Base-by-base conservation (phyloP, 306 rosid species). In the Vigna radiata region DNA sequence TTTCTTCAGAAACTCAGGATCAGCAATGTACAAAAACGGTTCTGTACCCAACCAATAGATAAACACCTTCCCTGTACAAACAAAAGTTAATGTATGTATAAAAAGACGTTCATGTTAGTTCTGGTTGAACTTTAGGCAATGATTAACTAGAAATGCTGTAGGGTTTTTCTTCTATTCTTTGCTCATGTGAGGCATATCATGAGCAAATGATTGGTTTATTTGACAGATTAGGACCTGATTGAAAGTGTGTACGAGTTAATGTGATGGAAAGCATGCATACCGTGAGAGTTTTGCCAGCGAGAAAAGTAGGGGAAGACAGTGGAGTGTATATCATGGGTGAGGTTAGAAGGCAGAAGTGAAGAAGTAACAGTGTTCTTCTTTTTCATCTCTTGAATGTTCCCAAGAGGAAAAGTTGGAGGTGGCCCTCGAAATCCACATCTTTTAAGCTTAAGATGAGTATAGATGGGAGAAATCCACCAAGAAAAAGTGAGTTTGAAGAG, bases 21-120 rank as follows among this genome's bases (percentile, higher is more conserved):
- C 94, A 14, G 92, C 94, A 44, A 93, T 76, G 55, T 90, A 93
- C 50, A 93, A 44, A 75, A 93, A 93, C 6, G 97, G 97, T 81
- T 93, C 94, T 52, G 96, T 87, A 11, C 97, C 97, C 15, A 93
- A 76, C 97, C 96, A 93, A 55, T 93, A 93, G 14, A 93, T 61
- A 23, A 87, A 93, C 47, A 85, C 77, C 21, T 93, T 90, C 69
- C 97, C 97, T 93, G 82, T 69, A 82, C 46, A 41, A 0, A 76
- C 14, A 7, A 75, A n/a, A 18, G 13, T 29, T 1, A 2, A 33
- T 2, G n/a, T 16, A 49, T 44, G 19, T 19, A 54, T 5, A 25
- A 58, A 58, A 11, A 27, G 6, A 27, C 7, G 8, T 39, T 25
- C 11, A 58, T 4, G 19, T 25, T 1, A 25, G 27, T 25, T 25